Evolutionary conservation across 2,329 filamentous ascomycete genomes (phyloP), one percentile per base, ranked within the genome.

Genomic region (Trichophyton equinum): DNA sequence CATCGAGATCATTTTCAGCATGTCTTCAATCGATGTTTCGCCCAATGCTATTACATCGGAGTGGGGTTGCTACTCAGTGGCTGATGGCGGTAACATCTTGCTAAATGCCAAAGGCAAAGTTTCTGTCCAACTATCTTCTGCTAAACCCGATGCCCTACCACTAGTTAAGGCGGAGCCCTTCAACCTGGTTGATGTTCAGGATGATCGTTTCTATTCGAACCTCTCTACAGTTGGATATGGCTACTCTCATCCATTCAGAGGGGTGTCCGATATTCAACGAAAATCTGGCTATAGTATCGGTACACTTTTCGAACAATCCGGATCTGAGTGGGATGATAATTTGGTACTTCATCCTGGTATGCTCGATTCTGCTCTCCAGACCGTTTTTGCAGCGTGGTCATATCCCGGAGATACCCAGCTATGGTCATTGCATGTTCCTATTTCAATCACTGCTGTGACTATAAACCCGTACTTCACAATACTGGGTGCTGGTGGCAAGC

Each of bases 301-400:
- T 9, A 27, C 22, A 3, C 47, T 60, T 2, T 20, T 18, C 5
- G 11, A 56, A 36, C 47, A 55, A 8, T 30, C 49, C 9, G 44
- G 20, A 3, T 44, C 25, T 20, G 38, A 55, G 1, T 22, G 30
- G 27, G 38, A 38, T 6, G 8, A 40, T 6, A 20, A 59, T 6
- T 20, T 61, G 5, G 18, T 58, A 6, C 30, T 68, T 13, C 66
- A 68, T 59, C 67, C 67, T 3, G 60, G 51, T 4, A 63, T 64
- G 60, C 63, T 69, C 8, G 67, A 69, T 58, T 53, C 62, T 1
- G 59, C 63, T 1, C 57, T 69, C 42, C 67, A 68, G 47, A 60
- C 61, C 4, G 15, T 59, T 18, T 53, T 67, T 20, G 58, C 60
- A 1, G 66, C 68, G 1, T 64, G 60, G 20, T 61, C 56, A 1